These are phyloP conservation scores for Dentipellis fragilis DNA, from an alignment of 768 basidiomycete species.

Conservation along the genomic window DNA sequence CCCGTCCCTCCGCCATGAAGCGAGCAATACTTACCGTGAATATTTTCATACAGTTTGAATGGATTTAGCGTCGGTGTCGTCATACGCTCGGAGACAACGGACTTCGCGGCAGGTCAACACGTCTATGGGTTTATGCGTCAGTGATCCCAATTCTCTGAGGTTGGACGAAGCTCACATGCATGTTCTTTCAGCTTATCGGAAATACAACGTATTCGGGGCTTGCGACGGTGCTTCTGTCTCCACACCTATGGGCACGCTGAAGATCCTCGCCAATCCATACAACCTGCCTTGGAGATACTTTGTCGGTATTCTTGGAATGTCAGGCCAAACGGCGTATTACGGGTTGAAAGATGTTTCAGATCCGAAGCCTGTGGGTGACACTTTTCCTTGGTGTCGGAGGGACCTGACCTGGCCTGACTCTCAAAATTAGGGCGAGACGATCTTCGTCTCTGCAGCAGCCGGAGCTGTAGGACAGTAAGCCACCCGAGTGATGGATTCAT, in stretches of 20 bases:
- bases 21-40: not conserved
- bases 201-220: not conserved
- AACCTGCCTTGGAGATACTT: not conserved
- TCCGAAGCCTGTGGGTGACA: not conserved
- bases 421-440: not conserved
- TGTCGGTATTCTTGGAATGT: not conserved
- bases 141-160: not conserved
- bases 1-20: not conserved
- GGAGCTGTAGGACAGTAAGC: not conserved
- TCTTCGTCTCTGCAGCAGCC: not conserved
- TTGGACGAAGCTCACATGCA: not conserved
- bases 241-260: not conserved
- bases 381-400: not conserved
- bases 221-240: not conserved
- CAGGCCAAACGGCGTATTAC: not conserved
- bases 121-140: not conserved
- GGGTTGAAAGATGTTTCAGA: not conserved
- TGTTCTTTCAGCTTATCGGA: not conserved
- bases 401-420: too few relatives aligned
- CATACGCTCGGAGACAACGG: not conserved
- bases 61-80: not conserved
- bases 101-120: not conserved
- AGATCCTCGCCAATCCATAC: not conserved
- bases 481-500: not conserved
- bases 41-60: not conserved